Conservation (phyloP, 2,329 filamentous ascomycete species). For the Claviceps arundinis region DNA sequence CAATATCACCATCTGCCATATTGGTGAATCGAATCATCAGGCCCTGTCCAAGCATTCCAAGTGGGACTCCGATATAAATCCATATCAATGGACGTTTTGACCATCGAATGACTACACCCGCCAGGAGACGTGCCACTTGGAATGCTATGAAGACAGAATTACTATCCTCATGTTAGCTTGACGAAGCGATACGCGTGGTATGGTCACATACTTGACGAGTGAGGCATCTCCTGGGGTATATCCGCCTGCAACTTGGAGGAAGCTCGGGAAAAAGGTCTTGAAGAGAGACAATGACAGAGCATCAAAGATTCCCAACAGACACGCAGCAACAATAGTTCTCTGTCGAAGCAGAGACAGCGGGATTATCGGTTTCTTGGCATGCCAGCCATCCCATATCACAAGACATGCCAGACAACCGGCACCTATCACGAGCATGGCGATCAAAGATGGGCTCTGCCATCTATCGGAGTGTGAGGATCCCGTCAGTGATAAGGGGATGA, state of each 20-base stretch:
- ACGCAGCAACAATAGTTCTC: conserved; percentile 23
- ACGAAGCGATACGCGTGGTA: background rate
- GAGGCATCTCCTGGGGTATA: conserved; percentile 22
- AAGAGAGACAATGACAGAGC: conserved; percentile 25
- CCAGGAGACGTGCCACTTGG: conserved; percentile 22
- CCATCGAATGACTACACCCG: conserved; percentile 23
- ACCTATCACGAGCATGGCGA: conserved; percentile 23
- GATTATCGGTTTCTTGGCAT: conserved; percentile 24
- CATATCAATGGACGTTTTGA: conserved; percentile 17
- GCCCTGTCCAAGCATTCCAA: conserved; percentile 19
- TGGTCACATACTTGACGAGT: conserved; percentile 20
- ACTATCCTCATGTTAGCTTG: conserved; percentile 5
- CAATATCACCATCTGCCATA: conserved; percentile 4
- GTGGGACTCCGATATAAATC: conserved; percentile 9
- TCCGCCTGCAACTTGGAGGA: conserved; percentile 24
- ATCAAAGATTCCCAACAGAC: conserved; percentile 22
- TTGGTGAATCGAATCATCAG: conserved; percentile 12
- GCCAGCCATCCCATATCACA: conserved; percentile 23
- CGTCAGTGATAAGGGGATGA: conserved; percentile 25
- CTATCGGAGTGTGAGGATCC: conserved; percentile 18
- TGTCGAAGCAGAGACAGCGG: conserved; percentile 25
- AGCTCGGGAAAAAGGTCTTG: conserved; percentile 26
- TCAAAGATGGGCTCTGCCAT: conserved; percentile 20
- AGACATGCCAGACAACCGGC: conserved; percentile 14
- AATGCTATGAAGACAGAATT: conserved; percentile 21